Percentiles rank a stretch among this genome's conserved stretches.
Conservation (phyloP, 768 basidiomycete genomes). For the Boletus sp. region DNA sequence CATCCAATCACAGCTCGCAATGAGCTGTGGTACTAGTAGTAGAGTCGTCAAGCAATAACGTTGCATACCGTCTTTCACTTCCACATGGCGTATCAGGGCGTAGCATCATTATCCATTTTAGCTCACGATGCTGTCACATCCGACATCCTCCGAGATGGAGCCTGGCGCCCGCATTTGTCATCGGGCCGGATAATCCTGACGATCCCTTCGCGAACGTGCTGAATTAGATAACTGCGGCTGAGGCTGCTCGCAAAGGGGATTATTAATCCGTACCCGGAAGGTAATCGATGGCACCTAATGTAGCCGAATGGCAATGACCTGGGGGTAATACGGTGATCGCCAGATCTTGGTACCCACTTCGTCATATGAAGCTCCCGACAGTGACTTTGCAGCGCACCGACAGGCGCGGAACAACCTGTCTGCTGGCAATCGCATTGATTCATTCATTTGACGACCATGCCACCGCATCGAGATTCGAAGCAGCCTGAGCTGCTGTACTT, state of each 20-base stretch:
- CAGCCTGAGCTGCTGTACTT: slow-evolving; percentile 16
- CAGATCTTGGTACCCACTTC: slow-evolving; percentile 15
- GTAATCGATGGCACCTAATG: slow-evolving; percentile 23
- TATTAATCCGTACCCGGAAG: slow-evolving; percentile 24
- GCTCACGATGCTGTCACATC: slow-evolving; percentile 20
- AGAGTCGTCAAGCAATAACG: slow-evolving; percentile 14
- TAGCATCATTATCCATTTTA: slow-evolving; percentile 15
- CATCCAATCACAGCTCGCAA: slow-evolving; percentile 3
- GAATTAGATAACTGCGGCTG: slow-evolving; percentile 19
- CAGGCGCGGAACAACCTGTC: slow-evolving; percentile 20
- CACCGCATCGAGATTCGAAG: slow-evolving; percentile 20
- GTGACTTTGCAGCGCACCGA: slow-evolving; percentile 21
- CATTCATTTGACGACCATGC: slow-evolving; percentile 17
- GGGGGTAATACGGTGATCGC: slow-evolving; percentile 9
- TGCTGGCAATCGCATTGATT: slow-evolving; percentile 20
- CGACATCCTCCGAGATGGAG: slow-evolving; percentile 26
- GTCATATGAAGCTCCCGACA: slow-evolving; percentile 6
- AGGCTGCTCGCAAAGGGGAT: slow-evolving; percentile 19
- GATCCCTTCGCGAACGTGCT: slow-evolving; percentile 31
- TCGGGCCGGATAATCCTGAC: slow-evolving; percentile 32
- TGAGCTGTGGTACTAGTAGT: slow-evolving; percentile 5
- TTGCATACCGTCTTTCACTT: slow-evolving; percentile 4
- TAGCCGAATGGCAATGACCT: slow-evolving; percentile 10
- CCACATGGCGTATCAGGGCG: slow-evolving; percentile 28
- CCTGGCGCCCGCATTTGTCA: slow-evolving; percentile 1